A percentile compares a stretch with the other conserved stretches of the same genome.
Conservation (phyloP, 208 protist genomes). For the Crithidia fasciculata region DNA sequence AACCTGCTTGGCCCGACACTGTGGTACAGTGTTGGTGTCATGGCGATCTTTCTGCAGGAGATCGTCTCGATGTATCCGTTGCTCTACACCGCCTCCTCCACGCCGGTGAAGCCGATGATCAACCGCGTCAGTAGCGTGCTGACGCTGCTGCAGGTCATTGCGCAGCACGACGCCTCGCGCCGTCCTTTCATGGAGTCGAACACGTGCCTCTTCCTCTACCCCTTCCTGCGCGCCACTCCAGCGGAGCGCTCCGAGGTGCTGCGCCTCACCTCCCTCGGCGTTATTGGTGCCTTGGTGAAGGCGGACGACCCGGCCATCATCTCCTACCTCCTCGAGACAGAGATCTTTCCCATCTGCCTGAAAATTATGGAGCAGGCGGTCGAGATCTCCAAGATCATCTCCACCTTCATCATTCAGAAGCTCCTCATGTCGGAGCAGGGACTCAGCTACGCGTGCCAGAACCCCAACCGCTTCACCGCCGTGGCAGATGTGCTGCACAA, state of each 20-base stretch:
- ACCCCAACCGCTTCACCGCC: constrained; percentile 95
- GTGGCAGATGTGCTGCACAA: constrained; percentile 94
- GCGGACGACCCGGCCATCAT: constrained; percentile 92
- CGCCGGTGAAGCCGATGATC: constrained; percentile 66
- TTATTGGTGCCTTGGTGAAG: constrained; percentile 99
- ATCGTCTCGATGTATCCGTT: constrained; percentile 98
- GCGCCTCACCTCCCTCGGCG: constrained; percentile 97
- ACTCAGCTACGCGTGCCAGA: constrained; percentile 97
- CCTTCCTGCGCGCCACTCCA: constrained; percentile 98
- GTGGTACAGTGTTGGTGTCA: constrained; percentile 98
- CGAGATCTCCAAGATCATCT: constrained; percentile 98
- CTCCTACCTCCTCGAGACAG: constrained; percentile 97
- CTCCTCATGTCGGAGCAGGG: constrained; percentile 98
- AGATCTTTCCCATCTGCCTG: constrained; percentile 99
- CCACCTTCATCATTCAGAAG: constrained; percentile 99
- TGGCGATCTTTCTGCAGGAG: constrained; percentile 98
- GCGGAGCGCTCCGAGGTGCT: constrained; percentile 96
- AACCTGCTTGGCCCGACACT: constrained; percentile 95
- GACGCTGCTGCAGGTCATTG: constrained; percentile 98
- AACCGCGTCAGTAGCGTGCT: constrained; percentile 98
- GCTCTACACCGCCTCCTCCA: constrained; percentile 75
- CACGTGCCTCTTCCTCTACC: constrained; percentile 99
- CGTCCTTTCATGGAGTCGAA: constrained; percentile 98
- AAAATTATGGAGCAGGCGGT: constrained; percentile 98
- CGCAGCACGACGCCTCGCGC: constrained; percentile 96